Conservation (phyloP, 164 flowering plant species). For the Sextonia rubra region DNA sequence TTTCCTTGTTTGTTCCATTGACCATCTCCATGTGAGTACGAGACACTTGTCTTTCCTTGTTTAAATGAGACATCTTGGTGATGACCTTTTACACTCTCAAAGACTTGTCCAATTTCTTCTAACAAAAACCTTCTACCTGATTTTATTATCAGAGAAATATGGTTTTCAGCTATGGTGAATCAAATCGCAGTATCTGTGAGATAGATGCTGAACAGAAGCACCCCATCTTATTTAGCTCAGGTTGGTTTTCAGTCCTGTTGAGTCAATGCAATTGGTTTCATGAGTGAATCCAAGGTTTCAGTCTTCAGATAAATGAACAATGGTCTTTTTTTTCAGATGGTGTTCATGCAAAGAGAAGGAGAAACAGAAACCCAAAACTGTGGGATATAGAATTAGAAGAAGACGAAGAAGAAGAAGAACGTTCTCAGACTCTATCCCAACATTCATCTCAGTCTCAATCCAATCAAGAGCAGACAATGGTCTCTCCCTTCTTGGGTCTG, state of each 20-base stretch:
- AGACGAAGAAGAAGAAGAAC: conserved; percentile 86
- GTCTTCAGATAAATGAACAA: neutral
- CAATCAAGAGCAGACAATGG: conserved; percentile 64
- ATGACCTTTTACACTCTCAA: too few relatives aligned
- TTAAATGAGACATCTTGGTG: too few relatives aligned
- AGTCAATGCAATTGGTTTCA: neutral
- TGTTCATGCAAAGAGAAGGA: conserved; percentile 57
- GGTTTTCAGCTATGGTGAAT: conserved; percentile 10
- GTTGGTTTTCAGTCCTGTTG: conserved; percentile 21
- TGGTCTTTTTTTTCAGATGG: conserved; percentile 34
- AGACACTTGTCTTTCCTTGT: too few relatives aligned
- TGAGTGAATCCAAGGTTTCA: neutral
- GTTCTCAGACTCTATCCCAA: conserved; percentile 67
- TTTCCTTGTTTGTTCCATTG: too few relatives aligned
- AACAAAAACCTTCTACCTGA: too few relatives aligned
- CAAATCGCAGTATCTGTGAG: conserved; percentile 18
- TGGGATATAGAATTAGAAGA: conserved; percentile 57
- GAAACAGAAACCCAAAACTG: conserved; percentile 28
- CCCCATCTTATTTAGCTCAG: conserved; percentile 26
- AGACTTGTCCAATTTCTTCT: neutral
- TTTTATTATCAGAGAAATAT: conserved; percentile 21
- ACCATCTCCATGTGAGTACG: too few relatives aligned
- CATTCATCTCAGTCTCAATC: conserved; percentile 83
- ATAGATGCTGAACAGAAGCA: conserved; percentile 25
- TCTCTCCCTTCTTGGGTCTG: conserved; percentile 30